Conservation (phyloP, 2,329 filamentous ascomycete genomes). For the Ophiostoma novo-ulmi region DNA sequence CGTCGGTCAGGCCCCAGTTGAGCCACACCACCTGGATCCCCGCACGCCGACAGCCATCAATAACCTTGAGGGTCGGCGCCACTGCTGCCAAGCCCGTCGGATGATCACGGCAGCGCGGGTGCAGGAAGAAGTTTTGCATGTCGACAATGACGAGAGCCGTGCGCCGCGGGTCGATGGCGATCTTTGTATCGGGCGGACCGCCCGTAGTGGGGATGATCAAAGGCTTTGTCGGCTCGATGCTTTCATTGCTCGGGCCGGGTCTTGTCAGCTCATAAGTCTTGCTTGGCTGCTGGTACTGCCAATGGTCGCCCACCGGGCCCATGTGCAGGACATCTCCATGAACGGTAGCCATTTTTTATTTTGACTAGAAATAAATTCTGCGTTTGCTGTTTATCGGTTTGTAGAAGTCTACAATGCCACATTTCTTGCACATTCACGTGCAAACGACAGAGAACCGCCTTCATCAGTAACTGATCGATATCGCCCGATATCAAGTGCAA, state of each 20-base stretch:
- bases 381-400: background rate
- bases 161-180: slow-evolving; percentile 45
- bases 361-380: too few relatives aligned
- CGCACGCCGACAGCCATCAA: slow-evolving; percentile 44
- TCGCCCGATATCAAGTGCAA: too few relatives aligned
- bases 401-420: background rate
- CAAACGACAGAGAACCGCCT: background rate
- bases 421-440: background rate
- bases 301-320: slow-evolving; percentile 33
- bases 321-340: slow-evolving; percentile 28
- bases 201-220: slow-evolving; percentile 39
- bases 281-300: slow-evolving; percentile 32
- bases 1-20: slow-evolving; percentile 54
- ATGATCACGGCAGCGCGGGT: slow-evolving; percentile 38
- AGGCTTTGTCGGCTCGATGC: slow-evolving; percentile 31
- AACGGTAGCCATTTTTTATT: slow-evolving; percentile 19
- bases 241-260: slow-evolving; percentile 20
- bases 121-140: slow-evolving; percentile 55
- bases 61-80: slow-evolving; percentile 38
- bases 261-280: slow-evolving; percentile 33
- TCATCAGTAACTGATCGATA: background rate
- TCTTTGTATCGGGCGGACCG: slow-evolving; percentile 46
- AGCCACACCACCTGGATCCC: slow-evolving; percentile 44
- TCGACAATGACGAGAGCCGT: slow-evolving; percentile 38
- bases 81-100: slow-evolving; percentile 40